These are phyloP conservation scores for Fusarium chuoi DNA, from an alignment of 2,329 filamentous ascomycete species.

Conservation along the genomic window DNA sequence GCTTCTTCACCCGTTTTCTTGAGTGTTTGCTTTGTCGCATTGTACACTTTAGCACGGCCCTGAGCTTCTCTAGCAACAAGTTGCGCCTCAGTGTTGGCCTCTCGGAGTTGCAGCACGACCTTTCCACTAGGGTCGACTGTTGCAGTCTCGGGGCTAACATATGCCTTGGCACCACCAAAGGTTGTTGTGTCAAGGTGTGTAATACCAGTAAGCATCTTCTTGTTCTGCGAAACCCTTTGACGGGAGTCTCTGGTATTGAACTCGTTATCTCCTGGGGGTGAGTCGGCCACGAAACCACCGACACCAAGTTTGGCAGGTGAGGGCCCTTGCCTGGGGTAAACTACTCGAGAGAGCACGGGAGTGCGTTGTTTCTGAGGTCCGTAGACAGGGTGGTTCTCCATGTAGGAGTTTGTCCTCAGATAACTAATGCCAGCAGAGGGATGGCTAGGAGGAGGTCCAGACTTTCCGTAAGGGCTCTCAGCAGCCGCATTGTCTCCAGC, in stretches of 20 bases:
- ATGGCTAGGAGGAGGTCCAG: slow-evolving; percentile 69
- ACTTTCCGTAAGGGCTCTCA: slow-evolving; percentile 59
- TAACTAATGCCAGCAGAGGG: slow-evolving; percentile 72
- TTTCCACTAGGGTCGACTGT: slow-evolving; percentile 62
- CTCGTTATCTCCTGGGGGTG: slow-evolving; percentile 54
- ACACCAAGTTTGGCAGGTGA: slow-evolving; percentile 60
- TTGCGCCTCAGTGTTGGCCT: slow-evolving; percentile 51
- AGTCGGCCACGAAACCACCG: slow-evolving; percentile 63
- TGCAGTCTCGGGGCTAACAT: slow-evolving; percentile 57
- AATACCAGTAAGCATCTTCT: slow-evolving; percentile 49
- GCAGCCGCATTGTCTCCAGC: slow-evolving; percentile 40
- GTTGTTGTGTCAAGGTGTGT: slow-evolving; percentile 58
- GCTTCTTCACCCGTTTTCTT: slow-evolving; percentile 7
- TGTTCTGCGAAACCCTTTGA: slow-evolving; percentile 28
- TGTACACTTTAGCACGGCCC: slow-evolving; percentile 50
- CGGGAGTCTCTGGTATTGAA: slow-evolving; percentile 50
- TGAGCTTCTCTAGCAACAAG: slow-evolving; percentile 60
- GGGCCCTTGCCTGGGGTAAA: slow-evolving; percentile 55
- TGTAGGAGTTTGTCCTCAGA: slow-evolving; percentile 63
- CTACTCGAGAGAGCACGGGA: slow-evolving; percentile 62
- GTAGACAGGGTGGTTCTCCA: slow-evolving; percentile 70
- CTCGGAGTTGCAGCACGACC: slow-evolving; percentile 57
- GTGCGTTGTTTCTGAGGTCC: slow-evolving; percentile 64
- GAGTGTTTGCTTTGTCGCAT: slow-evolving; percentile 34
- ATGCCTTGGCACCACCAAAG: slow-evolving; percentile 65